Evolutionary conservation across 768 basidiomycete genomes (phyloP).

Genomic region (Myochromella boudieri): DNA sequence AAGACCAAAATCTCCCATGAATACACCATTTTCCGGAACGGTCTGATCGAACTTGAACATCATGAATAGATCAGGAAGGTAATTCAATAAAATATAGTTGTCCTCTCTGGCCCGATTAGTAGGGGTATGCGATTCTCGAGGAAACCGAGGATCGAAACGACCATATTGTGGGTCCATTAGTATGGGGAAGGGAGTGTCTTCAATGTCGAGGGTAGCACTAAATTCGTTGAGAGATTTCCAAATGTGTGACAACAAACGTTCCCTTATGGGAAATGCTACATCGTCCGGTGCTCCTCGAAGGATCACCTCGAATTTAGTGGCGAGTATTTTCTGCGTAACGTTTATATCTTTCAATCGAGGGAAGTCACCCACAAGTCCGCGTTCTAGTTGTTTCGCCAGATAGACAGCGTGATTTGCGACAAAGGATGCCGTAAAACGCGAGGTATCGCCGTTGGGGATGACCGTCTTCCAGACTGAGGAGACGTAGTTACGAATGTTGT

Average conservation of each 20-base stretch:
- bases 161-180: slow-evolving; percentile 6
- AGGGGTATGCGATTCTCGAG: not conserved
- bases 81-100: slow-evolving; percentile 5
- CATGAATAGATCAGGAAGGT: slow-evolving; percentile 4
- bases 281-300: not conserved
- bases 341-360: slow-evolving; percentile 3
- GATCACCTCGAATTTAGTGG: not conserved
- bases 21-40: not conserved
- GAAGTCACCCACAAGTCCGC: slow-evolving; percentile 4
- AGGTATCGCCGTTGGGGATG: slow-evolving; percentile 1
- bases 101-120: not conserved
- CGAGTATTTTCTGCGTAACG: slow-evolving; percentile 1
- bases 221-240: not conserved
- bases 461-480: slow-evolving; percentile 4
- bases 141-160: not conserved
- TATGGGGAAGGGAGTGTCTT: not conserved
- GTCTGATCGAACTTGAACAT: not conserved
- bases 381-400: slow-evolving; percentile 6
- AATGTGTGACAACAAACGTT: slow-evolving; percentile 6
- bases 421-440: slow-evolving; percentile 5
- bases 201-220: not conserved
- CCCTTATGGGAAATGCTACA: not conserved
- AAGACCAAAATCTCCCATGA: slow-evolving; percentile 5
- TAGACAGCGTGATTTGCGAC: slow-evolving; percentile 9
- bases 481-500: not conserved